Base-by-base conservation (phyloP, 169 alveolate species). In the Amoebophrya sp. region DNA sequence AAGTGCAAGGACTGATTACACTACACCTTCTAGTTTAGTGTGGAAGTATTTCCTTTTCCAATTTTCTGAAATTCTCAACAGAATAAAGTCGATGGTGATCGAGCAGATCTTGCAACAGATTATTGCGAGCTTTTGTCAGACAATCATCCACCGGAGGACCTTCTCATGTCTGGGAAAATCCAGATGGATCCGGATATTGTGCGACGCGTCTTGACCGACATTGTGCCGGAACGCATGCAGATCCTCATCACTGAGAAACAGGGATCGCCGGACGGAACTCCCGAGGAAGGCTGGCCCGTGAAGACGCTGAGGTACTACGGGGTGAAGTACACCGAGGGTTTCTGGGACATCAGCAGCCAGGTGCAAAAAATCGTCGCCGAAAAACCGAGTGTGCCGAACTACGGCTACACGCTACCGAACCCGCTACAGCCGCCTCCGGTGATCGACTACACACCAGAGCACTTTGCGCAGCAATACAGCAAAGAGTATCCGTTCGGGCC, bases 101-200 rank as follows among this genome's bases (percentile, higher is more conserved):
- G 83, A 6, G 83, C 83, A 0, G 83, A 65, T 18, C 83, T 65
- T 29, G 83, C 83, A 10, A 65, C 83, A 10, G 83, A 6, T 6
- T 65, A 65, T 36, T 29, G 39, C 36, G 83, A 65, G 83, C 83
- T 65, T 1, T 36, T 65, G 10, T 29, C n/a, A 10, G 83, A 65
- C 38, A 65, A 65, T 36, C 83, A 65, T 36, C 83, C 83, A 36
- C 83, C 83, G 36, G 83, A 65, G 83, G 83, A 65, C 33, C 83
- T 65, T 1, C 33, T 65, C 38, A 65, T 65, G 83, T 65, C 83
- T 18, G 83, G 83, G 83, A 6, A 0, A 10, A 65, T 65, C 38
- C 3, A 12, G 12, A 65, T 65, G 83, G 83, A 65, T 18, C 3
- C 33, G 83, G 83, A 65, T 1, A 26, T 65, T 26, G 39, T 65